Base-by-base conservation (phyloP, 164 flowering plant genomes). In the Berberis thunbergii region DNA sequence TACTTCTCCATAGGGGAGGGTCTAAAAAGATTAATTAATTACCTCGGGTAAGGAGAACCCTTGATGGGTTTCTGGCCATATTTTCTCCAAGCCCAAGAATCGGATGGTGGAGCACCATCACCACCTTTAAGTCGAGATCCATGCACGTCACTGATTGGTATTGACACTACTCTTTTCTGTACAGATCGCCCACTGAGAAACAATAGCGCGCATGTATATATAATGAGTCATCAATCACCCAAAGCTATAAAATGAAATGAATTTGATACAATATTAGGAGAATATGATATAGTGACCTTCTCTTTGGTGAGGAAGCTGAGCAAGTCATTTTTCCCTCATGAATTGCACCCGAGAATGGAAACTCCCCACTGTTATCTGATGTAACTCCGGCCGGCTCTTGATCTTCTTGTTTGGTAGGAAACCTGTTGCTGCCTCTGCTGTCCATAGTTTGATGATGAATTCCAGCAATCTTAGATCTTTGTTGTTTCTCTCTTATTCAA, bases 61-160 rank as follows among this genome's bases (percentile, higher is more conserved):
- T 91, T 91, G 76, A 91, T 91, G 64, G 97, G 97, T 61, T 91
- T 91, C 66, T 91, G 97, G n/a, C 97, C 97, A 71, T 89, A 91
- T 69, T 89, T 89, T 56, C 97, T 69, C 96, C 96, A 89, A 1
- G 96, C 86, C 94, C 94, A 91, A 1, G 92, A 83, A 85, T 89
- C 96, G 1, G 87, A 79, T 48, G 96, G 91, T 3, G 89, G 95
- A 61, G 87, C 72, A 8, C 75, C 77, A 56, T 86, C 90, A 2
- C 26, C 26, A 26, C 88, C 88, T 54, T 78, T 88, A n/a, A 62
- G 64, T 65, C 83, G 68, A 26, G 90, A 74, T 1, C 87, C 84
- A 12, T 86, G 89, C 3, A 73, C 72, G 59, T 84, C 91, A 39
- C 69, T 79, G 70, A 88, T 84, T 54, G 97, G 94, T 59, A 91